These are phyloP conservation scores for Lepidium africanum DNA, from an alignment of 345 rosid genomes.

Conservation along the genomic window DNA sequence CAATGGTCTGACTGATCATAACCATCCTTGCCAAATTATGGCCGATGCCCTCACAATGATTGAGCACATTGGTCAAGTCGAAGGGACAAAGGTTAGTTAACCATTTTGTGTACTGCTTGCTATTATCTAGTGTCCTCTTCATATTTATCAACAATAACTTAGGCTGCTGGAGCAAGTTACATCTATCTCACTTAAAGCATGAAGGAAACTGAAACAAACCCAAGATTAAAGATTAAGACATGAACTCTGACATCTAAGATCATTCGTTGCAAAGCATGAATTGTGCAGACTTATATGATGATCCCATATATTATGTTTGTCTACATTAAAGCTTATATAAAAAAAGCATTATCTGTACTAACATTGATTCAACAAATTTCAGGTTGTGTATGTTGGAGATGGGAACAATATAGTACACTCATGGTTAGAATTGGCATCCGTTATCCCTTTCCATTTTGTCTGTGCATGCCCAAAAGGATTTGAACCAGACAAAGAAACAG, in stretches of 20 bases:
- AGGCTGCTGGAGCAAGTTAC: not conserved
- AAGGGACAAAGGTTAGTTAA: conserved; percentile 78
- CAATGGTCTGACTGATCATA: conserved; percentile 88
- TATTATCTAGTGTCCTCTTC: not conserved
- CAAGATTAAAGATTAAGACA: not conserved
- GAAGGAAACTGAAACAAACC: not conserved
- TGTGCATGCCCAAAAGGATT: conserved; percentile 89
- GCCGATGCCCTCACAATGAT: conserved; percentile 97
- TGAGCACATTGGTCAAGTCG: conserved; percentile 75
- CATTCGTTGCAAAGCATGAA: not conserved
- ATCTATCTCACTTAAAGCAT: not conserved
- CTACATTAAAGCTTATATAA: not conserved
- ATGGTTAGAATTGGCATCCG: conserved; percentile 84
- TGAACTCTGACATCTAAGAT: not conserved
- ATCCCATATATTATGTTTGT: not conserved
- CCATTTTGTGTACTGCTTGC: not conserved
- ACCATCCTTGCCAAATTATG: conserved; percentile 97
- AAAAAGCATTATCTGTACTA: not conserved
- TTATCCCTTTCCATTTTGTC: conserved; percentile 90
- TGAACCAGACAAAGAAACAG: conserved; percentile 76
- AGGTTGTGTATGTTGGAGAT: conserved; percentile 98
- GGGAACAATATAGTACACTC: conserved; percentile 96
- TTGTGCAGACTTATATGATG: not conserved
- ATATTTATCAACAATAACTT: not conserved
- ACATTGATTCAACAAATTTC: conserved; percentile 8